Percentiles rank a stretch among this genome's conserved stretches.
These are phyloP conservation scores for Calocybe indica DNA, from an alignment of 768 basidiomycete genomes.

Conservation along the genomic window DNA sequence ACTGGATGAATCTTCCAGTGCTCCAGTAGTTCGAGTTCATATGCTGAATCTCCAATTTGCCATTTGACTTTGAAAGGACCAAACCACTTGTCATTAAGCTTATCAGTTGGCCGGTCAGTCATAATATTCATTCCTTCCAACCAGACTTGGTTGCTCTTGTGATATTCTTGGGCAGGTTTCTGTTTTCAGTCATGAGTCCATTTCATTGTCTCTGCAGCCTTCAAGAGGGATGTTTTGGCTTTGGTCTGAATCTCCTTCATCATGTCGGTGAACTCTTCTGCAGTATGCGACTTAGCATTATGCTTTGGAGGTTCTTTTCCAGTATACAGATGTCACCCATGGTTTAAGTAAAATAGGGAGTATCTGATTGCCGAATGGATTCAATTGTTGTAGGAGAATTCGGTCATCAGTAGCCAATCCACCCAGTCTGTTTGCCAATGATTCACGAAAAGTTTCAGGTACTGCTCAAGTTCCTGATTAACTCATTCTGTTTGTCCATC, in stretches of 20 bases:
- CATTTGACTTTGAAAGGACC: slow-evolving; percentile 20
- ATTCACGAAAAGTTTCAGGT: slow-evolving; percentile 19
- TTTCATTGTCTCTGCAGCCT: slow-evolving; percentile 16
- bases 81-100: slow-evolving; percentile 3
- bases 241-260: slow-evolving; percentile 13
- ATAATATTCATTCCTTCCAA: slow-evolving; percentile 13
- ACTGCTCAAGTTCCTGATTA: slow-evolving; percentile 10
- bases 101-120: slow-evolving; percentile 5
- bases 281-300: slow-evolving; percentile 9
- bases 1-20: too few species aligned
- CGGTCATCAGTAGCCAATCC: slow-evolving; percentile 18
- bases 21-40: not conserved
- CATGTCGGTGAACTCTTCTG: slow-evolving; percentile 14
- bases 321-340: slow-evolving; percentile 18
- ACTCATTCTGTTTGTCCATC: too few species aligned
- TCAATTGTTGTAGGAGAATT: slow-evolving; percentile 27
- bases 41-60: not conserved
- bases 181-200: slow-evolving; percentile 6
- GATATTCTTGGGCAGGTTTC: slow-evolving; percentile 1
- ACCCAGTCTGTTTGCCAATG: slow-evolving; percentile 25
- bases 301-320: slow-evolving; percentile 9
- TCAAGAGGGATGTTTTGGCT: slow-evolving; percentile 6
- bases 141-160: slow-evolving; percentile 15
- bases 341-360: slow-evolving; percentile 24
- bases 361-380: slow-evolving; percentile 17